Conservation (phyloP, 73 alveolate species). For the Stentor coeruleus region DNA sequence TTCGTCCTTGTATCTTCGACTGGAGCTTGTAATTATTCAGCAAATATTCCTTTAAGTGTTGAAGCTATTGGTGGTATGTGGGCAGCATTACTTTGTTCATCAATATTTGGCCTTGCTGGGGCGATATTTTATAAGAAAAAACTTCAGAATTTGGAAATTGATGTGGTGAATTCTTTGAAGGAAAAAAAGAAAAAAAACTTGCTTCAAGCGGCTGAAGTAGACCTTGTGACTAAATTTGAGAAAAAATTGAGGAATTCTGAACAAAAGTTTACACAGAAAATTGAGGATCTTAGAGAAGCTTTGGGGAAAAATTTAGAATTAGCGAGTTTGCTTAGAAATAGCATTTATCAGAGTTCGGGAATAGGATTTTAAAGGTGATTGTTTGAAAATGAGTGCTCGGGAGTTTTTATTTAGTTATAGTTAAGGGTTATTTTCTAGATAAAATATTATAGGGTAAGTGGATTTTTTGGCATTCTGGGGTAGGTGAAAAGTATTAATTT, state of each 20-base stretch:
- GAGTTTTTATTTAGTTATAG: too few species aligned
- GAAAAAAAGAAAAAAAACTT: neutral
- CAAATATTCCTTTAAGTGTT: neutral
- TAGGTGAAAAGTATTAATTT: too few species aligned
- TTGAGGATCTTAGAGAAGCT: neutral
- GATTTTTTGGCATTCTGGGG: too few species aligned
- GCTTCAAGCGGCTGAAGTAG: slow-evolving; percentile 19
- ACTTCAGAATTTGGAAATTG: neutral
- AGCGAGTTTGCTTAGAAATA: too few species aligned
- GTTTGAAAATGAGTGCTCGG: too few species aligned
- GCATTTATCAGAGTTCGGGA: too few species aligned
- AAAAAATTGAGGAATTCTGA: neutral
- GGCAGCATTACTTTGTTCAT: neutral
- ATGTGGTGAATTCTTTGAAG: neutral
- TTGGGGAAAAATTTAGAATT: neutral
- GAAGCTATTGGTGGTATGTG: slow-evolving; percentile 6
- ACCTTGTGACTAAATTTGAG: slow-evolving; percentile 10
- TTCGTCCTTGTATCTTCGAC: neutral
- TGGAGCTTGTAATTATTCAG: neutral
- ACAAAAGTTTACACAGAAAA: neutral
- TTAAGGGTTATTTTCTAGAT: too few species aligned
- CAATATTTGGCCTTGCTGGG: neutral
- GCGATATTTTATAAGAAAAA: neutral
- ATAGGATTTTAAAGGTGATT: too few species aligned
- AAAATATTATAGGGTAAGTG: too few species aligned